Conservation (phyloP, 225 moss, liverwort and hornwort species). For the Pleurozium schreberi region DNA sequence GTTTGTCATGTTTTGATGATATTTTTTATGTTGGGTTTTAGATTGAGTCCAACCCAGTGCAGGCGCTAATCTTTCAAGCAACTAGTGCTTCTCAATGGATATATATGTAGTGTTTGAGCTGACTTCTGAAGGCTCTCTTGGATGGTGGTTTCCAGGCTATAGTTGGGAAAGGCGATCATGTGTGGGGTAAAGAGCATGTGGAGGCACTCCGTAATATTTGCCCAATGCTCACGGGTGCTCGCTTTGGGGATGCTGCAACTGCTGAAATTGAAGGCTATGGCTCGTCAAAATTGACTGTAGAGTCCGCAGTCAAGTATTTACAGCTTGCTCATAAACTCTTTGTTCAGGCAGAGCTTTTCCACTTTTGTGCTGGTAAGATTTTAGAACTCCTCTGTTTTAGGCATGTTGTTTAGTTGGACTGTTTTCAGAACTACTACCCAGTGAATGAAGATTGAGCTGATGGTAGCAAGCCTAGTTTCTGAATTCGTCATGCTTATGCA, state of each 20-base stretch:
- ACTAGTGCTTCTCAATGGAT: not conserved
- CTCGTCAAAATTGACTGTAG: conserved; percentile 89
- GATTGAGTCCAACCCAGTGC: not conserved
- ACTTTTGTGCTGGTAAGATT: conserved; percentile 80
- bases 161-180: conserved; percentile 68
- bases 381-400: not conserved
- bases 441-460: not conserved
- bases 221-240: conserved; percentile 88
- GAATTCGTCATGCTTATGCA: not conserved
- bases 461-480: not conserved
- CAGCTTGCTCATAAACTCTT: conserved; percentile 93
- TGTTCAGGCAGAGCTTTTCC: conserved; percentile 81
- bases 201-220: conserved; percentile 71
- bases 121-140: not conserved
- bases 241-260: conserved; percentile 81
- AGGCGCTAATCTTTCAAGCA: not conserved
- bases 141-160: conserved; percentile 52
- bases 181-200: conserved; percentile 92
- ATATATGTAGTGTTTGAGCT: not conserved
- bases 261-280: conserved; percentile 98
- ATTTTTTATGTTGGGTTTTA: not conserved
- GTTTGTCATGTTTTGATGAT: not conserved
- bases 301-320: conserved; percentile 94
- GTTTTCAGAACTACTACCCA: not conserved
- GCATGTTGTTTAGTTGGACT: not conserved